Conservation (phyloP, 2,329 filamentous ascomycete genomes). For the Claviceps paspali region DNA sequence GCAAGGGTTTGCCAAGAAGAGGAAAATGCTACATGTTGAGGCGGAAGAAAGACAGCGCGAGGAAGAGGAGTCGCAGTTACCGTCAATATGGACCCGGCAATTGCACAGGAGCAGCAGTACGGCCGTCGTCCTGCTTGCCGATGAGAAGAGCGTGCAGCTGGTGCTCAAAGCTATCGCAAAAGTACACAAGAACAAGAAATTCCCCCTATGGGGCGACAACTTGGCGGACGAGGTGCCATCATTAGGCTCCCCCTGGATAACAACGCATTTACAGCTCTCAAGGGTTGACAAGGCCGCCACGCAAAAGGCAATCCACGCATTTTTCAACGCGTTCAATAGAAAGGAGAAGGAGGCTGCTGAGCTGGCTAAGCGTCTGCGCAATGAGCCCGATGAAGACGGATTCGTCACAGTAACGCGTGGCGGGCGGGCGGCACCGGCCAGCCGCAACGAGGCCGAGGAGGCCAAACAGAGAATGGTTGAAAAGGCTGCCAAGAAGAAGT, state of each 20-base stretch:
- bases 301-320: conserved; percentile 66
- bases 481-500: conserved; percentile 45
- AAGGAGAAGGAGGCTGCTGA: conserved; percentile 50
- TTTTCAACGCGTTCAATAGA: conserved; percentile 68
- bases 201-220: conserved; percentile 54
- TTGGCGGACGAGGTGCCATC: conserved; percentile 38
- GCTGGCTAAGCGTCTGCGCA: conserved; percentile 49
- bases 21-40: conserved; percentile 32
- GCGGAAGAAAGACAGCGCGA: conserved; percentile 37
- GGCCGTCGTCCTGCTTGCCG: conserved; percentile 71
- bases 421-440: conserved; percentile 57
- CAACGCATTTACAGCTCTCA: conserved; percentile 53
- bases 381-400: conserved; percentile 83
- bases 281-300: conserved; percentile 54
- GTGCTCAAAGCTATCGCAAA: conserved; percentile 62
- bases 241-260: conserved; percentile 42
- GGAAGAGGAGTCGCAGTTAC: conserved; percentile 46
- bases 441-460: conserved; percentile 54
- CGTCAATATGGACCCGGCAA: conserved; percentile 56
- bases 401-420: conserved; percentile 85
- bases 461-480: conserved; percentile 44
- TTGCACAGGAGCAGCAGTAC: conserved; percentile 61
- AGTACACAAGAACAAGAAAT: conserved; percentile 40
- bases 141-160: conserved; percentile 60
- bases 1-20: conserved; percentile 24